A percentile compares a stretch with the other conserved stretches of the same genome.
Conservation (phyloP, 208 protist species). For the Crithidia fasciculata region DNA sequence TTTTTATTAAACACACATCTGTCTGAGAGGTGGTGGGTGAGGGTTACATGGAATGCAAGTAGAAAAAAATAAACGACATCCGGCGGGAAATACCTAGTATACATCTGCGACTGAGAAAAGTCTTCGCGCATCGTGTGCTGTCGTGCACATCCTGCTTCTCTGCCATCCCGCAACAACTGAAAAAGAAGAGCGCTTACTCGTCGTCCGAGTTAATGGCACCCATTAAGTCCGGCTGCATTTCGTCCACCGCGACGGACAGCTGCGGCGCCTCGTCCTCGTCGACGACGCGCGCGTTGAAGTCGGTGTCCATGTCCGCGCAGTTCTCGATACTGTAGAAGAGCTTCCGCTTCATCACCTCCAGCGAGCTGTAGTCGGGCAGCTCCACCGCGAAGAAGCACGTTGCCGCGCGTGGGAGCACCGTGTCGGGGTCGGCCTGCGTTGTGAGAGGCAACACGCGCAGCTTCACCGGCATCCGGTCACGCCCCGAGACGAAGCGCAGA, state of each 20-base stretch:
- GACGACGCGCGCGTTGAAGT: conserved; percentile 85
- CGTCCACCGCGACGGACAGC: conserved; percentile 70
- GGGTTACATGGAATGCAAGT: background rate
- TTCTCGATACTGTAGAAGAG: conserved; percentile 96
- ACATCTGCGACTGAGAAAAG: no score
- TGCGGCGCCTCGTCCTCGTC: conserved; percentile 84
- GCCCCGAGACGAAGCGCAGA: conserved; percentile 91
- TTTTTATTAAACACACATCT: no score
- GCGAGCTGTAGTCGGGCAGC: conserved; percentile 93
- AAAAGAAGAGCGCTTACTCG: background rate
- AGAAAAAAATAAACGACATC: background rate
- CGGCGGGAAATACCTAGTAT: no score
- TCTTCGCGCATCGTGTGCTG: no score
- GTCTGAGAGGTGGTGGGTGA: no score
- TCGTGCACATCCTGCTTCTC: no score
- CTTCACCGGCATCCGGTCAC: conserved; percentile 89
- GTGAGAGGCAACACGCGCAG: conserved; percentile 80
- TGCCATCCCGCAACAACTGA: no score
- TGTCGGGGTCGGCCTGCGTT: conserved; percentile 82
- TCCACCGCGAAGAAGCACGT: conserved; percentile 97
- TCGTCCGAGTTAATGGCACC: conserved; percentile 23
- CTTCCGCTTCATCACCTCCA: conserved; percentile 93
- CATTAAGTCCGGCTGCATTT: conserved; percentile 21
- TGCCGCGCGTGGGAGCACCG: conserved; percentile 87
- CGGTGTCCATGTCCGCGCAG: conserved; percentile 95